Evolutionary conservation across 805 yeast genomes (phyloP).

Genomic region (Lachancea meyersii): DNA sequence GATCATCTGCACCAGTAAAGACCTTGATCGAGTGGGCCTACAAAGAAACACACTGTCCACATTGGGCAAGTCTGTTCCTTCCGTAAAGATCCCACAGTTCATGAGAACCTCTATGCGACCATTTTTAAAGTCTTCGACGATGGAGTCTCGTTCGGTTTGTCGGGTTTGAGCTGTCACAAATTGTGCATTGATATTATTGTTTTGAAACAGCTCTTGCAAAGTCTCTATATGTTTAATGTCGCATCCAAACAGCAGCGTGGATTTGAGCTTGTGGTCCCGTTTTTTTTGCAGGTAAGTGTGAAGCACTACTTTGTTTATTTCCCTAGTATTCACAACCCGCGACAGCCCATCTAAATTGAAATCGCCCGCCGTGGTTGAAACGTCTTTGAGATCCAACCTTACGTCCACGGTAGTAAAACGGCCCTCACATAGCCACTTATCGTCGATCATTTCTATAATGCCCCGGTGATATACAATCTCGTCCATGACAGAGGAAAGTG

Average conservation of each 20-base stretch:
- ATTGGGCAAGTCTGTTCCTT: constrained; percentile 90
- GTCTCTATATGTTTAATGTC: constrained; percentile 59
- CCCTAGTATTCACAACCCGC: constrained; percentile 46
- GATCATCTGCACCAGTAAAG: constrained; percentile 75
- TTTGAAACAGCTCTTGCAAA: constrained; percentile 47
- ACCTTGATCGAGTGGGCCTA: constrained; percentile 72
- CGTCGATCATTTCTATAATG: constrained; percentile 57
- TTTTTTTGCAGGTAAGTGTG: constrained; percentile 45
- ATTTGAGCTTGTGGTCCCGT: constrained; percentile 36
- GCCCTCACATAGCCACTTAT: constrained; percentile 65
- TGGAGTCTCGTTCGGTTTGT: constrained; percentile 42
- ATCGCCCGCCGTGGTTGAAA: constrained; percentile 36
- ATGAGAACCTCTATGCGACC: constrained; percentile 67
- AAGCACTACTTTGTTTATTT: constrained; percentile 50
- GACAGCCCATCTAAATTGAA: constrained; percentile 49
- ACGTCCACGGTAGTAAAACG: constrained; percentile 53
- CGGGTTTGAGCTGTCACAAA: constrained; percentile 65
- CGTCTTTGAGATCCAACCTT: constrained; percentile 39
- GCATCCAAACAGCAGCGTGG: constrained; percentile 74
- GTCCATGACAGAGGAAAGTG: constrained; percentile 57
- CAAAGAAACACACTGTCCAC: constrained; percentile 75
- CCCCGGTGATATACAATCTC: constrained; percentile 66
- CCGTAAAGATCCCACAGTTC: constrained; percentile 88
- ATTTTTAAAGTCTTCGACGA: constrained; percentile 51
- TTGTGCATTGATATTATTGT: constrained; percentile 60